These are phyloP conservation scores for Colletotrichum phormii DNA, from an alignment of 2,329 filamentous ascomycete genomes.

Conservation along the genomic window DNA sequence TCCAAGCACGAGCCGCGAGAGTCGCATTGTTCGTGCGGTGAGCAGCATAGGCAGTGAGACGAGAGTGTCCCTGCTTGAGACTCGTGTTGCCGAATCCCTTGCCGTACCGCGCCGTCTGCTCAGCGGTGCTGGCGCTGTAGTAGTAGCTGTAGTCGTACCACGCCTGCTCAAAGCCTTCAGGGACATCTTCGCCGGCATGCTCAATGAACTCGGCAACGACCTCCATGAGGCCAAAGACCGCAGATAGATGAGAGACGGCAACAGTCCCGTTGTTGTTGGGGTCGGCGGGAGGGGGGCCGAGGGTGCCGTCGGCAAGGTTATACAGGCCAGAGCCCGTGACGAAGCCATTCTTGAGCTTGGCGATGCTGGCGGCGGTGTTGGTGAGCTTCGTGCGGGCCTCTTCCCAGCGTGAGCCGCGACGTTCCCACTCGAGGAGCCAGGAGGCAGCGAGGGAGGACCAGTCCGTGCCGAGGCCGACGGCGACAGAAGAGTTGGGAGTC, in stretches of 20 bases:
- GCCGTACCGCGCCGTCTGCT: constrained; percentile 67
- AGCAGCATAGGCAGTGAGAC: constrained; percentile 67
- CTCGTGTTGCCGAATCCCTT: constrained; percentile 57
- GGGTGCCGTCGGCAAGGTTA: constrained; percentile 59
- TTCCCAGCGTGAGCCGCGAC: constrained; percentile 63
- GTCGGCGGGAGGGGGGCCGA: constrained; percentile 64
- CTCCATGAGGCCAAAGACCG: constrained; percentile 69
- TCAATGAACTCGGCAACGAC: constrained; percentile 67
- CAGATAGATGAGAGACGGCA: constrained; percentile 65
- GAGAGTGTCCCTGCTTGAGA: constrained; percentile 67
- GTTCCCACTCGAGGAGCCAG: constrained; percentile 72
- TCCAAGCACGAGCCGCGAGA: constrained; percentile 64
- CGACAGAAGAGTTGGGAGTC: constrained; percentile 52
- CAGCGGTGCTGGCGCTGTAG: constrained; percentile 59
- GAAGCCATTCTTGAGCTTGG: constrained; percentile 67
- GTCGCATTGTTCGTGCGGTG: constrained; percentile 55
- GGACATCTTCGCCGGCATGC: constrained; percentile 57
- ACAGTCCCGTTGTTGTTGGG: constrained; percentile 63
- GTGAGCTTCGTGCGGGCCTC: constrained; percentile 63
- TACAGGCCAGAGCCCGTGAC: constrained; percentile 67
- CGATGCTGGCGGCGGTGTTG: constrained; percentile 62
- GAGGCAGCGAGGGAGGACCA: constrained; percentile 67
- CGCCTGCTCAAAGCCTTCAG: constrained; percentile 61
- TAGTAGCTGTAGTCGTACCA: constrained; percentile 73
- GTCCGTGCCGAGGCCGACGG: constrained; percentile 68